Conservation (phyloP, 2,329 filamentous ascomycete genomes). For the Talaromyces islandicus region DNA sequence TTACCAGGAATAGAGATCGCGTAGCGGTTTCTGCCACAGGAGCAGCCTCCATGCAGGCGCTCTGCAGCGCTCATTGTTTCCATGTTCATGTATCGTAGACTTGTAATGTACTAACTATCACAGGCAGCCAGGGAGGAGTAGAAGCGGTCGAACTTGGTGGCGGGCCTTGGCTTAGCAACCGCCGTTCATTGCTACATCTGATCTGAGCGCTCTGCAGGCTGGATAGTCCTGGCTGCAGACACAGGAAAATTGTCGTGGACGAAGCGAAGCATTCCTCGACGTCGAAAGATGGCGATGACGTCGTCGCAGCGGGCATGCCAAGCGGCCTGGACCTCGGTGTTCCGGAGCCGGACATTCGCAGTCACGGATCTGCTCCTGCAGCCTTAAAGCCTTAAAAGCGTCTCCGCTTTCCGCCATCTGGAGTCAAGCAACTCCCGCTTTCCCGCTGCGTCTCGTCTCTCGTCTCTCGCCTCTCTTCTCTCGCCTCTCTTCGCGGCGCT, state of each 20-base stretch:
- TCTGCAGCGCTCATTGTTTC: slow-evolving; percentile 24
- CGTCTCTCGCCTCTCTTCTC: neutral
- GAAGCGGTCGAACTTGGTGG: neutral
- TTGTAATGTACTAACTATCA: neutral
- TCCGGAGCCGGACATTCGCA: neutral
- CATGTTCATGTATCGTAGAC: neutral
- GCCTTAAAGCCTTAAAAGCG: neutral
- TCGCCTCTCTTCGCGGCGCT: neutral
- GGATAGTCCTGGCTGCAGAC: neutral
- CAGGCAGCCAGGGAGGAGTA: neutral
- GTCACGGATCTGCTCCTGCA: neutral
- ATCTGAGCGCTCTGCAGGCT: neutral
- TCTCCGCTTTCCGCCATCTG: neutral
- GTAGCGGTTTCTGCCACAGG: slow-evolving; percentile 82
- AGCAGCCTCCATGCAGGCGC: slow-evolving; percentile 68
- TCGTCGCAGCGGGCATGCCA: neutral
- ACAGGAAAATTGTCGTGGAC: neutral
- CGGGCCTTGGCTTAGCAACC: neutral
- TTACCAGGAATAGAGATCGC: slow-evolving; percentile 62
- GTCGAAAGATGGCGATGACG: neutral
- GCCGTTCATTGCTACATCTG: neutral
- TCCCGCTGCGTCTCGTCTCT: neutral
- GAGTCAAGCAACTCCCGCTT: neutral
- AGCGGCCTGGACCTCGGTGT: neutral
- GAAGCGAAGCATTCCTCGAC: neutral